Evolutionary conservation across 148 eudicot genomes (phyloP), one percentile per base, ranked within the genome.

Genomic region (Amaranthus cruentus): DNA sequence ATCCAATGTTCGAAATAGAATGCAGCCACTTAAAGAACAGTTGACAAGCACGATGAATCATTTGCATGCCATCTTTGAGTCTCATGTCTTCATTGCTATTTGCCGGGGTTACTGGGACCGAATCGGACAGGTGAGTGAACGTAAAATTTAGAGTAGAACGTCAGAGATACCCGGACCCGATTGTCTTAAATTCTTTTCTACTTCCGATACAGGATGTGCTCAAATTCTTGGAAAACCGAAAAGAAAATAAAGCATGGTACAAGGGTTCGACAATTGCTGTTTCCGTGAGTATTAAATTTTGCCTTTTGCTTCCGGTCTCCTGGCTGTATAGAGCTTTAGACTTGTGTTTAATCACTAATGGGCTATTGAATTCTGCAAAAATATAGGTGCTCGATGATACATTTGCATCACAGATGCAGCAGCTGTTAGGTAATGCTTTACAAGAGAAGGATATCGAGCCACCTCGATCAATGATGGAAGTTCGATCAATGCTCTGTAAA

Each of bases 61-160:
- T 50, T 82, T 91, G 48, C 91, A 89, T 70, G 75, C 84, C 4
- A 78, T 85, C 58, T 82, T 89, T 62, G 91, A 79, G 58, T 79
- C 87, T 55, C 90, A 85, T 80, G 91, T 91, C 46, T 91, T 87
- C 65, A 80, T 91, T 64, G 87, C 90, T 9, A 75, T 82, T 7
- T 91, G 93, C 71, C 81, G 93, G 49, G 91, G 91, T 10, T 91
- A 85, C 72, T 91, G 97, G 97, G 97, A 91, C 65, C 84, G 92
- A 9, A 87, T 91, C 85, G 97, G 97, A 59, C 89, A 89, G 86
- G 97, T 89, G 55, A 77, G 82, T 79, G 56, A 38, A 47, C 1
- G 28, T 54, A 21, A 63, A 66, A 2, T 54, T n/a, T 12, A 7
- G 57, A 53, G 44, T n/a, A 70, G 6, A 68, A 11, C 15, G 9